A percentile compares a stretch with the other conserved stretches of the same genome.
Evolutionary conservation across 2,329 filamentous ascomycete genomes (phyloP).

Genomic region (Fusarium buxicola): DNA sequence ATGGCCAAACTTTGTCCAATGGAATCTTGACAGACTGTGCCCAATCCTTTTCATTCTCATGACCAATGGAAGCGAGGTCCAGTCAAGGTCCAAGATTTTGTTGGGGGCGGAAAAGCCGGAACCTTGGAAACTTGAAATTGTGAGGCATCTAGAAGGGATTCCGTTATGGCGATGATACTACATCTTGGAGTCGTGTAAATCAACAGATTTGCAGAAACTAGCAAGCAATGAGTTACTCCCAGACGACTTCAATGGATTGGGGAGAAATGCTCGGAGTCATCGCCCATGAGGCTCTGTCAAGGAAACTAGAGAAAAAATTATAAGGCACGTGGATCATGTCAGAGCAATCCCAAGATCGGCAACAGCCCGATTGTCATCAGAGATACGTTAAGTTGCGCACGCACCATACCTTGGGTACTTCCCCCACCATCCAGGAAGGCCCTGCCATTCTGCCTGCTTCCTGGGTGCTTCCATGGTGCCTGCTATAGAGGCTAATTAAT

Average conservation of each 20-base stretch:
- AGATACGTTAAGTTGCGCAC: constrained; percentile 40
- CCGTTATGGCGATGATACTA: constrained; percentile 28
- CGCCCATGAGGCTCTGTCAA: constrained; percentile 34
- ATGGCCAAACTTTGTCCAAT: constrained; percentile 27
- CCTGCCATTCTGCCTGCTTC: constrained; percentile 9
- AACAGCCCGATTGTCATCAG: constrained; percentile 37
- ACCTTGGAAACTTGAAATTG: constrained; percentile 5
- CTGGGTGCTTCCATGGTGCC: constrained; percentile 23
- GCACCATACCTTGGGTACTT: constrained; percentile 32
- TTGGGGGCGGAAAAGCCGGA: constrained; percentile 1
- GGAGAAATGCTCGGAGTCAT: background rate
- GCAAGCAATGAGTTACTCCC: constrained; percentile 3
- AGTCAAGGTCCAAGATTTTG: background rate
- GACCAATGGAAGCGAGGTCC: constrained; percentile 11
- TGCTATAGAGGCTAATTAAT: constrained; percentile 7
- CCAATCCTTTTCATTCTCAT: constrained; percentile 9
- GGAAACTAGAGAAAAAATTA: constrained; percentile 12
- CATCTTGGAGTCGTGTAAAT: constrained; percentile 26
- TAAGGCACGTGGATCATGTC: constrained; percentile 31
- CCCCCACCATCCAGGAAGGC: constrained; percentile 26
- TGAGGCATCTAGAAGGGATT: constrained; percentile 23
- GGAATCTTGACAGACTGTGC: constrained; percentile 2
- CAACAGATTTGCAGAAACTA: constrained; percentile 12
- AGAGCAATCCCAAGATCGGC: constrained; percentile 36
- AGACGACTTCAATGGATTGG: constrained; percentile 2